Base-by-base conservation (phyloP, 352 stramenopile genomes). In the Phytophthora constricta region DNA sequence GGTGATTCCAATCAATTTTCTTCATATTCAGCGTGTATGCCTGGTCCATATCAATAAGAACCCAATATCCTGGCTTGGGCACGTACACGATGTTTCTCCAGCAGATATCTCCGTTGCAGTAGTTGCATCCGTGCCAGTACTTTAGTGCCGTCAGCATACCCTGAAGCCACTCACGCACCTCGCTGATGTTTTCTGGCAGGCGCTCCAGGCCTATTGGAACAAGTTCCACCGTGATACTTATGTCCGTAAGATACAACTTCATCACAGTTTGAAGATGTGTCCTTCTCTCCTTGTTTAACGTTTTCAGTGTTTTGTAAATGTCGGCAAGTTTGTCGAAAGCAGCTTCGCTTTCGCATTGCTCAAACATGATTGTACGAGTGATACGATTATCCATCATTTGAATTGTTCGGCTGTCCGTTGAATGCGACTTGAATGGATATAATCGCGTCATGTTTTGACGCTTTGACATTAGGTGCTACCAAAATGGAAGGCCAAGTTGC, bases 41-140 rank as follows among this genome's bases (percentile, higher is more conserved):
- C 31, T 37, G 31, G 7, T 37, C 31, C 31, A 37, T 37, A 13
- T 37, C 31, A 37, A 37, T 37, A 7, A 67, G 37, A 26, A 72
- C 27, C 57, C 65, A 68, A 42, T 68, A 72, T 22, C 13, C 19
- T 16, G 27, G 4, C 7, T 27, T 31, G n/a, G 54, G 47, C n/a
- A 70, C 53, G n/a, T 17, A 39, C 39, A 70, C 66, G 45, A 70
- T 66, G 41, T 74, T 70, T 53, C 48, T 9, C 66, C 66, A 74
- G 20, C 46, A 34, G 27, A 74, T 20, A 58, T 74, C 52, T 27
- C 48, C 66, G 54, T 70, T 58, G 48, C 66, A 70, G 33, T 65
- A 70, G 14, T 34, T 46, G 22, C 45, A 57, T 19, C 47, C 41
- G 50, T 70, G 51, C 59, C 48, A 65, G 53, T 43, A 52, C 27